These are phyloP conservation scores for Blepharisma japonicum DNA, from an alignment of 73 alveolate genomes.

Conservation along the genomic window DNA sequence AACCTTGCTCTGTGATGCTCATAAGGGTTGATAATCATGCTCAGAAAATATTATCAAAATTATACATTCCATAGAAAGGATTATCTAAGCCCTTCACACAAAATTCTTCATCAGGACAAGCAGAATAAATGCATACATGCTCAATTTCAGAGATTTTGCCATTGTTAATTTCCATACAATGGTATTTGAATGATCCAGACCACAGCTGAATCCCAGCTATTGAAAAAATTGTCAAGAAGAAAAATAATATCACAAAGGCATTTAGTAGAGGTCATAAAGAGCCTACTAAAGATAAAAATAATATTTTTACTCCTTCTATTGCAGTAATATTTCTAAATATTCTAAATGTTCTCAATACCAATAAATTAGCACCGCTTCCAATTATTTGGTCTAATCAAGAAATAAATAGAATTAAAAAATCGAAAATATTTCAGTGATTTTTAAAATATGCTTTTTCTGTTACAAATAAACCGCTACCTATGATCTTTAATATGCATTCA, in stretches of 20 bases:
- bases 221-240: conserved; percentile 87
- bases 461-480: conserved; percentile 64
- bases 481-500: conserved; percentile 56
- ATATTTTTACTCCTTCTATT: conserved; percentile 82
- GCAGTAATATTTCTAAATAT: conserved; percentile 92
- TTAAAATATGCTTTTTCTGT: conserved; percentile 70
- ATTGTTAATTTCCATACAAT: conserved; percentile 72
- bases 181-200: conserved; percentile 73
- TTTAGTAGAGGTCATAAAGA: conserved; percentile 82
- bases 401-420: conserved; percentile 63
- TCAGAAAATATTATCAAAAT: conserved; percentile 73
- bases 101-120: conserved; percentile 59
- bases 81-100: conserved; percentile 88
- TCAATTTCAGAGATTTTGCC: conserved; percentile 31
- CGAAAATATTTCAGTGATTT: conserved; percentile 83
- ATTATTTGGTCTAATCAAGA: conserved; percentile 53
- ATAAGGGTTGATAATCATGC: conserved; percentile 57
- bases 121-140: conserved; percentile 53
- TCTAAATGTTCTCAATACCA: conserved; percentile 90
- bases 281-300: conserved; percentile 83
- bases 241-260: conserved; percentile 77
- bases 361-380: conserved; percentile 43
- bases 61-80: conserved; percentile 82
- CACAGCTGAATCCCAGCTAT: conserved; percentile 92
- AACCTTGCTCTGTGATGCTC: conserved; percentile 75